Conservation (phyloP, 768 basidiomycete species). For the Chalciporus sphaerocephalus region DNA sequence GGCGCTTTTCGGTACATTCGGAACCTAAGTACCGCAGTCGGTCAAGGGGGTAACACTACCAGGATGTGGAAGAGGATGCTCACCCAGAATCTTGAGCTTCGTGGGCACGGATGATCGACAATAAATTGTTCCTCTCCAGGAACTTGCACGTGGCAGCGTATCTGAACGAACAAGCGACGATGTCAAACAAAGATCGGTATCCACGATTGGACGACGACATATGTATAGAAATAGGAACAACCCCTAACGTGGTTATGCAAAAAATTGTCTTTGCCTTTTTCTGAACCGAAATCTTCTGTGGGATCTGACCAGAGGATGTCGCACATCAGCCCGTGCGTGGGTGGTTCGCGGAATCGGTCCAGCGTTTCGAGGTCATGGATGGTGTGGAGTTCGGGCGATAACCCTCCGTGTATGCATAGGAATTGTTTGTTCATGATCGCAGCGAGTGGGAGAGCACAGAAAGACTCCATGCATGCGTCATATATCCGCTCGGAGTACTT, state of each 20-base stretch:
- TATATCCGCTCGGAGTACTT: slow-evolving; percentile 75
- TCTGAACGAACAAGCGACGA: slow-evolving; percentile 26
- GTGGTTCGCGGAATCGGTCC: slow-evolving; percentile 70
- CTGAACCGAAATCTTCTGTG: slow-evolving; percentile 65
- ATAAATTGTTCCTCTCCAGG: slow-evolving; percentile 82
- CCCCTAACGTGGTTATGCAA: slow-evolving; percentile 71
- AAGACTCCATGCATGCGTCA: slow-evolving; percentile 69
- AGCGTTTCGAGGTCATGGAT: slow-evolving; percentile 64
- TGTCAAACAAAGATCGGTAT: background rate
- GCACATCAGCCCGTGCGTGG: slow-evolving; percentile 70
- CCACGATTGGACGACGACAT: slow-evolving; percentile 17
- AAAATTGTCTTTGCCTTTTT: slow-evolving; percentile 62
- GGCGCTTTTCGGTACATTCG: slow-evolving; percentile 94
- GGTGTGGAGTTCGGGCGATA: slow-evolving; percentile 66
- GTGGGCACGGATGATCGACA: slow-evolving; percentile 94
- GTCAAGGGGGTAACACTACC: no score
- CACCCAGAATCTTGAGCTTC: slow-evolving; percentile 97
- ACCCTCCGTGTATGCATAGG: slow-evolving; percentile 69
- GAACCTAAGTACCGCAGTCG: slow-evolving; percentile 45
- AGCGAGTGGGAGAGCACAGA: slow-evolving; percentile 67
- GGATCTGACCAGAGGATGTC: slow-evolving; percentile 77
- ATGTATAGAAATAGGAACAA: slow-evolving; percentile 76
- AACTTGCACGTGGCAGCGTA: slow-evolving; percentile 92
- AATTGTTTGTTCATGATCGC: slow-evolving; percentile 82
- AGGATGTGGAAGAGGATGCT: slow-evolving; percentile 28